These are phyloP conservation scores for Galerina sulciceps DNA, from an alignment of 768 basidiomycete species.

Conservation along the genomic window DNA sequence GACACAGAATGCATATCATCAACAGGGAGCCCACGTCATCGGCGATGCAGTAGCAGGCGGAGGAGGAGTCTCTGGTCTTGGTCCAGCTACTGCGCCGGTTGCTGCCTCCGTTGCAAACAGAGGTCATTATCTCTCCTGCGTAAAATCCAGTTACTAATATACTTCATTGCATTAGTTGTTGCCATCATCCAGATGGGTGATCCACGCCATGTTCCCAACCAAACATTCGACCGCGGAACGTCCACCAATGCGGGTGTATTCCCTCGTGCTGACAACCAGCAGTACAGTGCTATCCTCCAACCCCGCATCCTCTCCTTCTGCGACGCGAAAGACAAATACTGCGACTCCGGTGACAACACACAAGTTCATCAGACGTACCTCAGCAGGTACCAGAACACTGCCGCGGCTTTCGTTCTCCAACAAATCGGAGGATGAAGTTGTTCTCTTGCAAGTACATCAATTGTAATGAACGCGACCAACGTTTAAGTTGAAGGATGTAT, in stretches of 20 bases:
- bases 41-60: slow-evolving; percentile 32
- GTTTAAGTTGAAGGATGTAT: too few species aligned
- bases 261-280: slow-evolving; percentile 22
- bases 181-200: slow-evolving; percentile 32
- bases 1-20: neutral
- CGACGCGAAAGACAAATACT: slow-evolving; percentile 32
- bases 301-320: slow-evolving; percentile 30
- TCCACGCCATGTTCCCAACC: slow-evolving; percentile 28
- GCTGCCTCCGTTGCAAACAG: slow-evolving; percentile 19
- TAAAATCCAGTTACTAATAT: too few species aligned
- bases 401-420: slow-evolving; percentile 28
- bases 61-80: slow-evolving; percentile 23
- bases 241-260: slow-evolving; percentile 20
- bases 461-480: too few species aligned
- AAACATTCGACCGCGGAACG: slow-evolving; percentile 30
- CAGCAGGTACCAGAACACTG: slow-evolving; percentile 28
- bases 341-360: slow-evolving; percentile 26
- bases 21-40: slow-evolving; percentile 32
- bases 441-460: too few species aligned
- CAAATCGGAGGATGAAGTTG: slow-evolving; percentile 28
- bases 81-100: slow-evolving; percentile 23
- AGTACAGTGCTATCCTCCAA: slow-evolving; percentile 27
- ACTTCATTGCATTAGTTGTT: slow-evolving; percentile 18
- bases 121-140: neutral
- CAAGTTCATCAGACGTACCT: slow-evolving; percentile 27